Percentiles rank a stretch among this genome's conserved stretches.
Conservation (phyloP, 495 filamentous ascomycete genomes). For the Clavariopsis aquatica region DNA sequence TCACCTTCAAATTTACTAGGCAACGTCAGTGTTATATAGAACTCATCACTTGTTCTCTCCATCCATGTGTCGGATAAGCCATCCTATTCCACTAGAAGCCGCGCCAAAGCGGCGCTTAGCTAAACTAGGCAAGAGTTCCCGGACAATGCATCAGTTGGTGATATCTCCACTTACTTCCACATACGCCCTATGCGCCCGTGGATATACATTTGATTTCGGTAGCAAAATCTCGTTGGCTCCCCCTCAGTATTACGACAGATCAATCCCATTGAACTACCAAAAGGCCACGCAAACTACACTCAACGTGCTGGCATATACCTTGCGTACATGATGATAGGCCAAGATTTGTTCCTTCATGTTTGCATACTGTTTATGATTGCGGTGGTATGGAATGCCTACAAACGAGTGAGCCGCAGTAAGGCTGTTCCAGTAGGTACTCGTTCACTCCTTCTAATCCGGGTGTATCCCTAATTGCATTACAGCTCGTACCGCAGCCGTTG, state of each 20-base stretch:
- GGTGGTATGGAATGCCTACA: constrained; percentile 7
- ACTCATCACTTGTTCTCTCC: too few species aligned
- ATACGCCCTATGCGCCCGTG: background rate
- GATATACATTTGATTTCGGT: background rate
- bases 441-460: background rate
- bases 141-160: background rate
- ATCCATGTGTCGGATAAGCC: too few species aligned
- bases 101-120: constrained; percentile 26
- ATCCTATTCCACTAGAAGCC: background rate
- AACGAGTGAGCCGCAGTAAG: background rate
- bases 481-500: background rate
- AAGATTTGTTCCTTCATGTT: background rate
- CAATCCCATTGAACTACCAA: background rate
- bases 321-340: background rate
- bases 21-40: too few species aligned
- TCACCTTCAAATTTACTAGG: constrained; percentile 35
- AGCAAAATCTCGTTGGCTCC: background rate
- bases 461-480: constrained; percentile 1
- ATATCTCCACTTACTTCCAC: background rate
- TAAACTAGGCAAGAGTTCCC: constrained; percentile 25
- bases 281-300: background rate
- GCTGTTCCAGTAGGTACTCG: background rate
- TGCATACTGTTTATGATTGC: constrained; percentile 13
- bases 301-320: background rate
- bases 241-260: constrained; percentile 1